A percentile compares a stretch with the other conserved stretches of the same genome.
Conservation (phyloP, 768 basidiomycete genomes). For the Tylopilus cervinicoccineus region DNA sequence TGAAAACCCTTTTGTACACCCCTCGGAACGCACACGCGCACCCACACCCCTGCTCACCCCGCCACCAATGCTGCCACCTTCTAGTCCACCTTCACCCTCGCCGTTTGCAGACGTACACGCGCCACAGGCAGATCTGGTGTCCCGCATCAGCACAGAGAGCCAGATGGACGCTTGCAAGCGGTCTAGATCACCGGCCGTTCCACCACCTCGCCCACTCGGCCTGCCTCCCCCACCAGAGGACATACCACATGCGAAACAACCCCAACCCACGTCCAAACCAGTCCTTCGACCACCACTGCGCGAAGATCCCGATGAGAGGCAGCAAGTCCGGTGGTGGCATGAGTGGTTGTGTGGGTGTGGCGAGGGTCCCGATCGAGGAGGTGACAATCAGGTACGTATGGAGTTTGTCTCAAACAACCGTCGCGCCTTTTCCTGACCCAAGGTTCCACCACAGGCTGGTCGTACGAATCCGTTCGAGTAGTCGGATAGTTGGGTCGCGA, state of each 20-base stretch:
- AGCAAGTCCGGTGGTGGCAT: slow-evolving; percentile 70
- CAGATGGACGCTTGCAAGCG: neutral
- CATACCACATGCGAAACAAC: slow-evolving; percentile 34
- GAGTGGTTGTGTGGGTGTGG: slow-evolving; percentile 82
- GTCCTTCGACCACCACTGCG: slow-evolving; percentile 25
- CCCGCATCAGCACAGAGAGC: neutral
- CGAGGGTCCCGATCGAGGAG: slow-evolving; percentile 70
- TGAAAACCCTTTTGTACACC: slow-evolving; percentile 45
- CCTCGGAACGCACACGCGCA: slow-evolving; percentile 15
- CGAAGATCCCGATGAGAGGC: slow-evolving; percentile 24
- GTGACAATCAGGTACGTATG: slow-evolving; percentile 60
- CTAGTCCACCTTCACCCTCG: slow-evolving; percentile 12
- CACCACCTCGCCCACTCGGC: slow-evolving; percentile 55
- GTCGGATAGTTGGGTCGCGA: slow-evolving; percentile 2
- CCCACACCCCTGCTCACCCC: neutral
- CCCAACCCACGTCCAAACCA: slow-evolving; percentile 34
- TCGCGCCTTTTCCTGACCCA: neutral
- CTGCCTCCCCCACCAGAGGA: slow-evolving; percentile 45
- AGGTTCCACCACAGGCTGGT: slow-evolving; percentile 49
- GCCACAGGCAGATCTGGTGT: slow-evolving; percentile 7
- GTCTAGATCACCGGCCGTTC: slow-evolving; percentile 21
- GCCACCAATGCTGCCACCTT: neutral
- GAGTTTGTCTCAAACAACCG: neutral
- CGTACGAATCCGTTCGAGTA: slow-evolving; percentile 63
- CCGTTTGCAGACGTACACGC: slow-evolving; percentile 38